These are phyloP conservation scores for Prunus yedoensis DNA, from an alignment of 331 rosid genomes.

Conservation along the genomic window DNA sequence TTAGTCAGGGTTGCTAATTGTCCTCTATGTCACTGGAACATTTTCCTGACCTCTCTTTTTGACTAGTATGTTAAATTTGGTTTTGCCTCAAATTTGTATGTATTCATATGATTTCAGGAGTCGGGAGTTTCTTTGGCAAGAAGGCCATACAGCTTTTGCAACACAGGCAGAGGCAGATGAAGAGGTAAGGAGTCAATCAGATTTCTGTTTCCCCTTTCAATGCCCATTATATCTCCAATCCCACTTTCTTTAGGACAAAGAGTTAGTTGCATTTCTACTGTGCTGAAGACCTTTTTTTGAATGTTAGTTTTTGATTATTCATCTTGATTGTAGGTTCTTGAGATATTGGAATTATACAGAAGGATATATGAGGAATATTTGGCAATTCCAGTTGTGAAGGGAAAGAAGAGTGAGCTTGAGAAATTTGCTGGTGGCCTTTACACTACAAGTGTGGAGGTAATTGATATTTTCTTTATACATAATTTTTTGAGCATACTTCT, in stretches of 20 bases:
- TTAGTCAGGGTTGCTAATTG: not conserved
- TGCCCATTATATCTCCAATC: not conserved
- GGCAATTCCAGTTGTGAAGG: conserved; percentile 94
- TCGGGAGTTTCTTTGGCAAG: conserved; percentile 99
- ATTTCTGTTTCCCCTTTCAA: not conserved
- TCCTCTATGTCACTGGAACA: not conserved
- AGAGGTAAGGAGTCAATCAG: conserved; percentile 55
- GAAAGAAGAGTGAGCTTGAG: conserved; percentile 92
- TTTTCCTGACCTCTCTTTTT: not conserved
- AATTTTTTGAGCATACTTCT: not conserved
- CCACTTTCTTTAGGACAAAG: not conserved
- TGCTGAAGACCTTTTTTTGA: not conserved
- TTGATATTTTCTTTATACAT: not conserved
- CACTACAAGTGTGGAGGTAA: conserved; percentile 97
- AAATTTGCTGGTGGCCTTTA: conserved; percentile 99
- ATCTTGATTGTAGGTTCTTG: conserved; percentile 66
- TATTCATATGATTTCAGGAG: conserved; percentile 53
- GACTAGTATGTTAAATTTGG: not conserved
- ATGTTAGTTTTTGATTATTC: not conserved
- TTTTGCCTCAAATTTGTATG: not conserved
- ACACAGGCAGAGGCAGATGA: conserved; percentile 86
- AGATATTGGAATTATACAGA: conserved; percentile 78
- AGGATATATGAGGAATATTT: conserved; percentile 86
- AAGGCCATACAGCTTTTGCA: conserved; percentile 99
- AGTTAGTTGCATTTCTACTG: not conserved